Evolutionary conservation across 805 yeast genomes (phyloP).

Genomic region (Hanseniaspora mollemarum): DNA sequence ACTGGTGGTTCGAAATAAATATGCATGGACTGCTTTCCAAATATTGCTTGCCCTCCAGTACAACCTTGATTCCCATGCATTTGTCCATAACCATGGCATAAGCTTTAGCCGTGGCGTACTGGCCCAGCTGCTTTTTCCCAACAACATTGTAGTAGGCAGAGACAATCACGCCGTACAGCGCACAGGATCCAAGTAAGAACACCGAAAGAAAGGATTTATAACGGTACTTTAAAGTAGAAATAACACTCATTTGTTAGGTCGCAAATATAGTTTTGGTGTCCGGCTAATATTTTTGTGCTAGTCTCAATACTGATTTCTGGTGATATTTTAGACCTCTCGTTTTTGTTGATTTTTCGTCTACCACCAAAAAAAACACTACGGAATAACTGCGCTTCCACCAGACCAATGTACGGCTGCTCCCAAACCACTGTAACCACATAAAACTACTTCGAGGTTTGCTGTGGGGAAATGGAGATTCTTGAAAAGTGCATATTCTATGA

Average conservation of each 20-base stretch:
- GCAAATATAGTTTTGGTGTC: neutral
- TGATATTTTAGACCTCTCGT: neutral
- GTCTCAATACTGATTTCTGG: too few relatives aligned
- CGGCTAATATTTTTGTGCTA: too few relatives aligned
- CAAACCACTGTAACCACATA: too few relatives aligned
- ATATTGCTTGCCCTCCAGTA: slow-evolving; percentile 53
- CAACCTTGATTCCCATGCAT: slow-evolving; percentile 58
- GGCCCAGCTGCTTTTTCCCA: slow-evolving; percentile 72
- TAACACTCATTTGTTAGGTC: slow-evolving; percentile 18
- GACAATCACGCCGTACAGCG: slow-evolving; percentile 65
- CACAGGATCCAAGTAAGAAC: slow-evolving; percentile 44
- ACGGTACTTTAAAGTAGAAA: slow-evolving; percentile 40
- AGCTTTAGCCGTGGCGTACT: slow-evolving; percentile 79
- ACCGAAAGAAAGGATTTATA: slow-evolving; percentile 46
- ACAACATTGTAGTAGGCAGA: slow-evolving; percentile 53
- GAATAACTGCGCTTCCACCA: too few relatives aligned
- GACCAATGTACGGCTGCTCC: too few relatives aligned
- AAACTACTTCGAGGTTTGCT: too few relatives aligned
- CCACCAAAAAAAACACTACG: too few relatives aligned
- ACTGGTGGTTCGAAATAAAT: slow-evolving; percentile 79
- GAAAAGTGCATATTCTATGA: slow-evolving; percentile 12
- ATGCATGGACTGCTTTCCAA: slow-evolving; percentile 57
- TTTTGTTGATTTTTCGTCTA: neutral
- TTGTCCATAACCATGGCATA: slow-evolving; percentile 53
- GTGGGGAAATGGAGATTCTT: slow-evolving; percentile 9